Percentiles rank a stretch among this genome's conserved stretches.
phyloP scores from a whole-genome alignment of 768 basidiomycete genomes.

The Coprinopsis cinerea region DNA sequence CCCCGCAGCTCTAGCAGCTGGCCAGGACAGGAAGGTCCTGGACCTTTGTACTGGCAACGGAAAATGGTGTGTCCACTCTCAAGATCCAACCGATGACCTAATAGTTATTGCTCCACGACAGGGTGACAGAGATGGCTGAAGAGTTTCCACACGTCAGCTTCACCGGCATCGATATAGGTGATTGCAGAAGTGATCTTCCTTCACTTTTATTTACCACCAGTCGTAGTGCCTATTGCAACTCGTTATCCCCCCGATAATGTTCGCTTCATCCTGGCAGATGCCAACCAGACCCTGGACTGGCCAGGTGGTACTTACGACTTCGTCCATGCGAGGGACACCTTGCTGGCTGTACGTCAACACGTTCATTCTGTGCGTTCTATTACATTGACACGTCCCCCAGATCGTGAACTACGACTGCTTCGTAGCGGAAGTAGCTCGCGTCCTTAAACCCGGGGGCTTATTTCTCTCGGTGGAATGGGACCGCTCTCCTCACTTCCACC shows the following conservation, averaged over 20 bases:
- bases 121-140: slow-evolving; percentile 71
- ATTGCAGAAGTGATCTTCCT: slow-evolving; percentile 11
- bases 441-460: slow-evolving; percentile 66
- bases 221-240: slow-evolving; percentile 65
- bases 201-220: slow-evolving; percentile 12
- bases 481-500: slow-evolving; percentile 35
- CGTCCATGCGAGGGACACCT: slow-evolving; percentile 56
- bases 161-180: slow-evolving; percentile 74
- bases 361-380: background rate
- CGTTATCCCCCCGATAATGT: slow-evolving; percentile 56
- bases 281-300: slow-evolving; percentile 49
- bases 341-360: slow-evolving; percentile 48
- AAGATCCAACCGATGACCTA: background rate
- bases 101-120: slow-evolving; percentile 22
- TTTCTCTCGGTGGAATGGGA: slow-evolving; percentile 63
- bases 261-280: slow-evolving; percentile 61
- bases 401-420: slow-evolving; percentile 47
- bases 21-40: slow-evolving; percentile 47
- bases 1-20: slow-evolving; percentile 37
- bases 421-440: slow-evolving; percentile 52
- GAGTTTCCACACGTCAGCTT: slow-evolving; percentile 61
- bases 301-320: slow-evolving; percentile 52
- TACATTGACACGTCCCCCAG: slow-evolving; percentile 29
- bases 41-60: slow-evolving; percentile 79
- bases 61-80: slow-evolving; percentile 47